Evolutionary conservation across 1,139 yeast species (phyloP).

Genomic region (Hyphopichia buzzinii): DNA sequence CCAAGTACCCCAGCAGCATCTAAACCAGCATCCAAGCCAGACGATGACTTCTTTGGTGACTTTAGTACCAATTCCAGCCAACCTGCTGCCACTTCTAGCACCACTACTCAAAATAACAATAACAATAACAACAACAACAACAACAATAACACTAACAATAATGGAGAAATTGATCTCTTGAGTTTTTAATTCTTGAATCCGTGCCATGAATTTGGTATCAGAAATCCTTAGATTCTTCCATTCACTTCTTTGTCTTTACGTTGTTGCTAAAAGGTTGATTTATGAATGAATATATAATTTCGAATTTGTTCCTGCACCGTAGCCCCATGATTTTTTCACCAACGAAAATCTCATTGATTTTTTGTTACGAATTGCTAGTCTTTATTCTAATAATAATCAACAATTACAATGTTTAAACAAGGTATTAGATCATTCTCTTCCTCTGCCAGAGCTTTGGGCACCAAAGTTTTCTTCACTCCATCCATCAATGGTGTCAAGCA

Average conservation of each 20-base stretch:
- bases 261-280: not conserved
- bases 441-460: conserved; percentile 28
- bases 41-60: conserved; percentile 23
- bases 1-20: conserved; percentile 7
- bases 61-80: conserved; percentile 13
- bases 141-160: conserved; percentile 11
- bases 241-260: not conserved
- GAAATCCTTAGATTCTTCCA: not conserved
- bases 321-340: too few species aligned
- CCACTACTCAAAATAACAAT: conserved; percentile 7
- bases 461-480: conserved; percentile 36
- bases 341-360: too few species aligned
- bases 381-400: too few species aligned
- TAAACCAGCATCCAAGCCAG: conserved; percentile 9
- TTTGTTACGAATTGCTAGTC: too few species aligned
- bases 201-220: not conserved
- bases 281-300: too few species aligned
- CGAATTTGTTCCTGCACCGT: too few species aligned
- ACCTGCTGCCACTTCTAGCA: not conserved
- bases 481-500: conserved; percentile 34
- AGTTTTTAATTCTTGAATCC: conserved; percentile 25
- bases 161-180: conserved; percentile 32
- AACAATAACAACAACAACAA: conserved; percentile 9
- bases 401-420: conserved; percentile 5
- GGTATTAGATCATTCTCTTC: conserved; percentile 30